Percentiles rank a stretch among this genome's conserved stretches.
Evolutionary conservation across 768 basidiomycete genomes (phyloP).

Genomic region (Brasilioporus rufonigricans): DNA sequence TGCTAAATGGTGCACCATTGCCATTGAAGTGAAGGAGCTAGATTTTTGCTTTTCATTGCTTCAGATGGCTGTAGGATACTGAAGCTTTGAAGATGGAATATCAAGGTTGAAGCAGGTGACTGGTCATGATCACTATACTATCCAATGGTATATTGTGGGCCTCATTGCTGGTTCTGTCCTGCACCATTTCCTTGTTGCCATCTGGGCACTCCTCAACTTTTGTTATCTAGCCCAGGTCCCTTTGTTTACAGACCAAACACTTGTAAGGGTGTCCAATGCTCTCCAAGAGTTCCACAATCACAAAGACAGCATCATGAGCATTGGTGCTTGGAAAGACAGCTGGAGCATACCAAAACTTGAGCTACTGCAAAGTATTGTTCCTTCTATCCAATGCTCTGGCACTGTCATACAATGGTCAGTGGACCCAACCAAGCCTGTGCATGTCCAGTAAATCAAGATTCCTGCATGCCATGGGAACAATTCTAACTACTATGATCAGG

Average conservation of each 20-base stretch:
- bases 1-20: neutral
- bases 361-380: neutral
- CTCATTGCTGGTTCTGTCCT: neutral
- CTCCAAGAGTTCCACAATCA: neutral
- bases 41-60: neutral
- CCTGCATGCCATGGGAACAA: neutral
- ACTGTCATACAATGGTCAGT: neutral
- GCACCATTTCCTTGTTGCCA: neutral
- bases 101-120: neutral
- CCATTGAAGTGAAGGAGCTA: neutral
- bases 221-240: neutral
- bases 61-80: neutral
- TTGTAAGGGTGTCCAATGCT: neutral
- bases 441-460: neutral
- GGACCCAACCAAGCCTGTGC: neutral
- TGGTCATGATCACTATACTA: neutral
- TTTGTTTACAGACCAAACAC: neutral
- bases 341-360: neutral
- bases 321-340: neutral
- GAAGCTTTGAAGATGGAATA: neutral
- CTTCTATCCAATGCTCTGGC: neutral
- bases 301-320: neutral
- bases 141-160: neutral
- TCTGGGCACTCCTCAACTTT: neutral
- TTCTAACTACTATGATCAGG: neutral